These are phyloP conservation scores for Salix arbutifolia DNA, from an alignment of 345 rosid genomes.

Conservation along the genomic window DNA sequence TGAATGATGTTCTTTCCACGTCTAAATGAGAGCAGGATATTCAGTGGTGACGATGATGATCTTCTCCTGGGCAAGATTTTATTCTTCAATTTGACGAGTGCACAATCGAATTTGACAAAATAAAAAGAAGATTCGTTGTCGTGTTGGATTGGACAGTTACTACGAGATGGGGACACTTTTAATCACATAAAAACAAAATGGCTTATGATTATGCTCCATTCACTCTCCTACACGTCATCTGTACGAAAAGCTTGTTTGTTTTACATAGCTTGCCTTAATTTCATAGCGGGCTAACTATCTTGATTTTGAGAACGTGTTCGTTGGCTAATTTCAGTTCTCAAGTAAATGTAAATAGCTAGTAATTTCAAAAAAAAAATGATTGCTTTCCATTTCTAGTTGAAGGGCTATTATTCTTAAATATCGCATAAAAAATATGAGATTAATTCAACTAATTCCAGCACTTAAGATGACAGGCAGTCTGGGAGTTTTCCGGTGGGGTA, in stretches of 20 bases:
- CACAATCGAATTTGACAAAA: neutral
- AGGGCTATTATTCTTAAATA: no score
- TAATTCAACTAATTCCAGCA: no score
- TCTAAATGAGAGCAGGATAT: neutral
- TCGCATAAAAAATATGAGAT: no score
- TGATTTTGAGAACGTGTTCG: neutral
- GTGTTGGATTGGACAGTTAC: neutral
- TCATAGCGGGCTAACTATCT: neutral
- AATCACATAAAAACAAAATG: neutral
- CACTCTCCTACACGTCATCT: neutral
- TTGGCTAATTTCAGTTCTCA: neutral
- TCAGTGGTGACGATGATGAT: neutral
- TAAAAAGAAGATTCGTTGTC: no score
- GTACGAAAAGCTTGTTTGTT: neutral
- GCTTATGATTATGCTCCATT: neutral
- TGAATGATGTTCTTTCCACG: constrained; percentile 15
- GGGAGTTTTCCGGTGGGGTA: no score
- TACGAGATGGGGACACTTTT: neutral
- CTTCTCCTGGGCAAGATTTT: neutral
- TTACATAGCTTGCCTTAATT: neutral
- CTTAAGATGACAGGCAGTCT: no score
- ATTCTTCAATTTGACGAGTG: neutral
- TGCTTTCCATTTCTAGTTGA: no score
- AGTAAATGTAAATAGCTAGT: neutral
- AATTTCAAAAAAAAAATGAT: neutral